phyloP scores from a whole-genome alignment of 306 rosid species.

The Prinsepia uniflora region DNA sequence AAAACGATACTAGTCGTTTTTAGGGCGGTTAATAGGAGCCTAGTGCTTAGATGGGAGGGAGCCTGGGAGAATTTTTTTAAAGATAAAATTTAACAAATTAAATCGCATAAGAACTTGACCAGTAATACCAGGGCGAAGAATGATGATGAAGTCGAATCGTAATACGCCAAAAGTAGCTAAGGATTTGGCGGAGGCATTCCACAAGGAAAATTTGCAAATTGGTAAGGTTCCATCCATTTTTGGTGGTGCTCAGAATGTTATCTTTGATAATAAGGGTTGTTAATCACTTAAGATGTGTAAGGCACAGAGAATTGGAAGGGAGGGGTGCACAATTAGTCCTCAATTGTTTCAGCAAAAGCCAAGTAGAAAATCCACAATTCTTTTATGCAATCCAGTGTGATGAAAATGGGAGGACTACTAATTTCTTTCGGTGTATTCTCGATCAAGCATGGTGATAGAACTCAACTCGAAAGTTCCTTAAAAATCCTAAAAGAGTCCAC shows the following conservation, averaged over 20 bases:
- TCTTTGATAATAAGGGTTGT: background rate
- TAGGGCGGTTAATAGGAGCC: no score
- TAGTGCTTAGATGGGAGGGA: no score
- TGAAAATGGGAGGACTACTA: background rate
- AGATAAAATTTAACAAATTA: no score
- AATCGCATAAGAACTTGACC: no score
- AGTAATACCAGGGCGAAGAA: background rate
- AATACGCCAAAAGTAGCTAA: background rate
- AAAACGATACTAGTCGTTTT: no score
- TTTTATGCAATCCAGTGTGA: background rate
- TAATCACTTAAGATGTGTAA: background rate
- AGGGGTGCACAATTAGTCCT: background rate
- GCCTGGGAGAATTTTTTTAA: no score
- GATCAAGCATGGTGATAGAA: background rate
- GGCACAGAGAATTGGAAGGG: background rate
- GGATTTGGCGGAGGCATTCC: background rate
- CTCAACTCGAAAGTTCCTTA: no score
- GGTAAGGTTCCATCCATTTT: background rate
- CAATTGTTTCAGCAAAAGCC: background rate
- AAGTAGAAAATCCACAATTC: no score
- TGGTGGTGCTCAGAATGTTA: background rate
- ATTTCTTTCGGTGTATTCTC: constrained; percentile 1
- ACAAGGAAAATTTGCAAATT: background rate
- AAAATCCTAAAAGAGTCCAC: no score
- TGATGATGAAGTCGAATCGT: background rate